Conservation (phyloP, 2,329 filamentous ascomycete genomes). For the Cladosporium sp. region DNA sequence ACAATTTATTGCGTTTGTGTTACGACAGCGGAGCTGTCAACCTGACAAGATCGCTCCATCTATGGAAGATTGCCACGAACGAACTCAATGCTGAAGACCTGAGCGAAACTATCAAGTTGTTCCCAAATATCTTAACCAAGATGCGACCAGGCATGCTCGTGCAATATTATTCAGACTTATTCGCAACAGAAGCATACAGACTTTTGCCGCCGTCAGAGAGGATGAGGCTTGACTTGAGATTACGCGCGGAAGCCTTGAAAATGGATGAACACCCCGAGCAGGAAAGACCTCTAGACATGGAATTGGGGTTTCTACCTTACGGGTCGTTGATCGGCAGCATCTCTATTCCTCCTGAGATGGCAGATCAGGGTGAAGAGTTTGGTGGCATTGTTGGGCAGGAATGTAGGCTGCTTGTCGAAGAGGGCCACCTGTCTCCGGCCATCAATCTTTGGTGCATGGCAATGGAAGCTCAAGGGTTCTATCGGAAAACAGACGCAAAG, state of each 20-base stretch:
- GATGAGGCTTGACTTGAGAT: neutral
- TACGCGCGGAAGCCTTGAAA: neutral
- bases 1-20: neutral
- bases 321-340: neutral
- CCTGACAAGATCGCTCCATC: neutral
- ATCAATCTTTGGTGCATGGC: slow-evolving; percentile 1
- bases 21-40: neutral
- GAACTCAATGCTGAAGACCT: neutral
- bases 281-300: too few species aligned
- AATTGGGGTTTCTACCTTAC: too few species aligned
- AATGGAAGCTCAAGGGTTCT: neutral
- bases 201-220: neutral
- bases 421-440: neutral
- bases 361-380: neutral
- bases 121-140: neutral
- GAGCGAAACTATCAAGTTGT: neutral
- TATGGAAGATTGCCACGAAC: slow-evolving; percentile 2
- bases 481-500: neutral
- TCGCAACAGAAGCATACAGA: neutral
- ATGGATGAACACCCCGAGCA: neutral
- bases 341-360: neutral
- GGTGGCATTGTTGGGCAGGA: neutral
- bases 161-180: neutral
- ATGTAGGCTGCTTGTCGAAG: neutral
- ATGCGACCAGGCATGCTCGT: neutral